Percentiles rank a stretch among this genome's conserved stretches.
Conservation (phyloP, 73 alveolate species). For the Durusdinium trenchii region DNA sequence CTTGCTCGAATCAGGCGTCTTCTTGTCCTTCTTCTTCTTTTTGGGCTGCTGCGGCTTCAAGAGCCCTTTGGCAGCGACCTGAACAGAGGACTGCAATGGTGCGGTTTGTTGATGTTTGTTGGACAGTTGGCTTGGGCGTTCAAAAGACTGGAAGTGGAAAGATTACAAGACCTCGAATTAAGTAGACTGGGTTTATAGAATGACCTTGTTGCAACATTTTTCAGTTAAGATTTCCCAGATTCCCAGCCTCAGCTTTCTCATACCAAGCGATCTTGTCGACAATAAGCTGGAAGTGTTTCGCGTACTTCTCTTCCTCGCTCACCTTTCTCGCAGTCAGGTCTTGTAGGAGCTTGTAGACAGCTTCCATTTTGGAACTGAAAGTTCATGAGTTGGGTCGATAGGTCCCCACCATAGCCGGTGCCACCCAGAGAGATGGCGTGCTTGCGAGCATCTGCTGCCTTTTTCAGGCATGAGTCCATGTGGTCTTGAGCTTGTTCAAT, state of each 20-base stretch:
- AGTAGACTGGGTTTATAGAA: no score
- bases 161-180: no score
- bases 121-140: no score
- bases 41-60: no score
- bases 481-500: neutral
- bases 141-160: no score
- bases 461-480: slow-evolving; percentile 15
- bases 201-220: no score
- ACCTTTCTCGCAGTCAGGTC: neutral
- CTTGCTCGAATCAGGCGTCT: no score
- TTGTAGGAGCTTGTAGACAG: neutral
- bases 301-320: neutral
- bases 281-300: neutral
- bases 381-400: neutral
- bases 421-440: neutral
- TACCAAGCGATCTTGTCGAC: neutral
- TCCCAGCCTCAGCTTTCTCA: slow-evolving; percentile 9
- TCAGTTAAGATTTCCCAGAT: no score
- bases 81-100: no score
- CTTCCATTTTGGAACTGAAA: neutral
- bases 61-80: no score
- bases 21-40: no score
- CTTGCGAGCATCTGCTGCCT: slow-evolving; percentile 2
- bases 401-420: neutral
- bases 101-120: no score